Base-by-base conservation (phyloP, 2,329 filamentous ascomycete genomes). In the Diplocarpon mali region DNA sequence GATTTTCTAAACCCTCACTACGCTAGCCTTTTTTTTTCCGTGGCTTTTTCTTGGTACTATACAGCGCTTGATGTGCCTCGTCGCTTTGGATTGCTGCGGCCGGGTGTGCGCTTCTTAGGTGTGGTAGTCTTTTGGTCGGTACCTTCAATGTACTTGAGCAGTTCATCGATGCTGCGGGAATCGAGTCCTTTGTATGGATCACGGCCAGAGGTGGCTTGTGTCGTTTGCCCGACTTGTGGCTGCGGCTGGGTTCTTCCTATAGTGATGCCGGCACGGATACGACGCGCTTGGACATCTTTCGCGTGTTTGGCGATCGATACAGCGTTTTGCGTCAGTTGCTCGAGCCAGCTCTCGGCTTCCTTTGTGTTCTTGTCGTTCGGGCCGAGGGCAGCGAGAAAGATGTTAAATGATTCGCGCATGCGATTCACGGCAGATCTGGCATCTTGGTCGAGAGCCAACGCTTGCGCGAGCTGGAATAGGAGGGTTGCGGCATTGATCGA, bases 321-420 rank as follows among this genome's bases (percentile, higher is more conserved):
- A 36, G 92, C 92, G 59, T 93, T 95, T 65, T 93, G 85, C 0
- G 90, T 96, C 47, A 98, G 76, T 65, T 95, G 89, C 66, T 95
- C 87, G 17, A 96, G 77, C 92, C 92, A 98, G 60, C 78, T 85
- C 69, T 95, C 89, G 2, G 92, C 90, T 64, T 98, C 92, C 70
- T 95, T 95, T 51, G 92, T 98, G 70, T 98, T 96, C 65, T 89
- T 87, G 65, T 96, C 89, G 32, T 94, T 81, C 1, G 88, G 71
- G 24, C 92, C 92, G 5, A 98, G 80, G 60, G 92, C 80, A 46
- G 72, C 70, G 52, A 89, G 78, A 80, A 98, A 98, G 62, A 95
- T 93, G 67, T 84, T 95, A 71, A 89, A 95, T 37, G 88, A 92
- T 65, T 95, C 89, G 49, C 88, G 85, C 92, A 98, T 98, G 62